Percentiles rank a stretch among this genome's conserved stretches.
Evolutionary conservation across 768 basidiomycete species (phyloP).

Genomic region (Termitomyces eurrhizus): DNA sequence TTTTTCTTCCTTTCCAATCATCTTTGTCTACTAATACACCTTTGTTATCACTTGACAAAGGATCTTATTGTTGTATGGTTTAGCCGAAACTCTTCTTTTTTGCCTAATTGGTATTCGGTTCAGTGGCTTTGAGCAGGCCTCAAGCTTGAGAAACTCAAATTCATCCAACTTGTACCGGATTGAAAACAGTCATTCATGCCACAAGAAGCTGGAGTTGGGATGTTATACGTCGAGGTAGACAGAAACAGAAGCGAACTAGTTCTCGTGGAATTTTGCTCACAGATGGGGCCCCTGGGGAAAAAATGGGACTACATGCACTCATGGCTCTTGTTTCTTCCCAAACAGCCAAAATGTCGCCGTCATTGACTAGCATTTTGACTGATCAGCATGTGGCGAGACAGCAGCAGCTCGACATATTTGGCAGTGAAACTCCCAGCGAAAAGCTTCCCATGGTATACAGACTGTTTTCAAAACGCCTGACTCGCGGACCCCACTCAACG

Average conservation of each 20-base stretch:
- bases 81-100: background rate
- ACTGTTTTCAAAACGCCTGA: conserved; percentile 25
- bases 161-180: background rate
- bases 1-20: no score
- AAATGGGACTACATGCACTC: conserved; percentile 7
- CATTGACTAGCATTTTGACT: conserved; percentile 9
- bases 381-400: background rate
- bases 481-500: conserved; percentile 17
- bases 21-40: background rate
- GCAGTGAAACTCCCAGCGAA: conserved; percentile 10
- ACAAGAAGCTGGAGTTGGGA: background rate
- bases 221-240: background rate
- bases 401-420: conserved; percentile 7
- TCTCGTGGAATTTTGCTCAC: background rate
- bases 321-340: conserved; percentile 28
- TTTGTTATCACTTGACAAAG: background rate
- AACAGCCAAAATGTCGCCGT: conserved; percentile 20
- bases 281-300: conserved; percentile 17
- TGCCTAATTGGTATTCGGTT: background rate
- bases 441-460: conserved; percentile 2
- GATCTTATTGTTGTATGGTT: background rate
- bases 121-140: background rate
- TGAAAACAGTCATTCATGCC: background rate
- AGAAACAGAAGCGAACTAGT: background rate
- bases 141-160: background rate